A percentile compares a stretch with the other conserved stretches of the same genome.
Conservation (phyloP, 2,329 filamentous ascomycete genomes). For the Ophiobolus disseminans region DNA sequence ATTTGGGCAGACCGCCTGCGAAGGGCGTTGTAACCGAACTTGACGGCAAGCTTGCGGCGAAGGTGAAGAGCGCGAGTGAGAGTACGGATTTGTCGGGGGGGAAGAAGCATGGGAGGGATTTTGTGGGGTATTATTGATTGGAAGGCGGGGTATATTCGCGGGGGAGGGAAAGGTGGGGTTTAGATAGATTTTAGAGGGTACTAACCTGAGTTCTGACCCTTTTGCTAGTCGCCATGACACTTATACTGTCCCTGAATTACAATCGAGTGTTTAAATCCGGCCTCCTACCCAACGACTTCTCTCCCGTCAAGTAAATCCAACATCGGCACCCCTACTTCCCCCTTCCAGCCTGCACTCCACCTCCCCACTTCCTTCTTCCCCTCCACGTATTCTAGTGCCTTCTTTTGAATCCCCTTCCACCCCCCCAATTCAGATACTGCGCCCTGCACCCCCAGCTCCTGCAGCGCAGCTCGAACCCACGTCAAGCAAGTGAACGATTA, state of each 20-base stretch:
- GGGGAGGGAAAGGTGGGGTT: too few species aligned
- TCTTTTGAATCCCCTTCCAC: constrained; percentile 3
- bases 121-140: too few species aligned
- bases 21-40: constrained; percentile 14
- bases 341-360: constrained; percentile 1
- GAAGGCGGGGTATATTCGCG: too few species aligned
- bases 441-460: not conserved
- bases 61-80: constrained; percentile 9
- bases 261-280: not conserved
- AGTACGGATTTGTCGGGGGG: not conserved
- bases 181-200: too few species aligned
- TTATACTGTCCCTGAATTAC: not conserved
- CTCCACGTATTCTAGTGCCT: not conserved
- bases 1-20: constrained; percentile 13
- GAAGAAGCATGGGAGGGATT: not conserved
- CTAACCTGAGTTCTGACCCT: too few species aligned
- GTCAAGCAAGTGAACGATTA: constrained; percentile 2
- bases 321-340: constrained; percentile 5
- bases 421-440: not conserved
- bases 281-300: constrained; percentile 5
- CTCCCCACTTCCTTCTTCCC: constrained; percentile 4
- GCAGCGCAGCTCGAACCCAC: constrained; percentile 2
- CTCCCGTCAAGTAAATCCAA: constrained; percentile 4
- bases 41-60: constrained; percentile 7
- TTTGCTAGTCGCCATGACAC: not conserved